These are phyloP conservation scores for Stachybotrys chlorohalonatus DNA, from an alignment of 2,329 filamentous ascomycete species.

Conservation along the genomic window DNA sequence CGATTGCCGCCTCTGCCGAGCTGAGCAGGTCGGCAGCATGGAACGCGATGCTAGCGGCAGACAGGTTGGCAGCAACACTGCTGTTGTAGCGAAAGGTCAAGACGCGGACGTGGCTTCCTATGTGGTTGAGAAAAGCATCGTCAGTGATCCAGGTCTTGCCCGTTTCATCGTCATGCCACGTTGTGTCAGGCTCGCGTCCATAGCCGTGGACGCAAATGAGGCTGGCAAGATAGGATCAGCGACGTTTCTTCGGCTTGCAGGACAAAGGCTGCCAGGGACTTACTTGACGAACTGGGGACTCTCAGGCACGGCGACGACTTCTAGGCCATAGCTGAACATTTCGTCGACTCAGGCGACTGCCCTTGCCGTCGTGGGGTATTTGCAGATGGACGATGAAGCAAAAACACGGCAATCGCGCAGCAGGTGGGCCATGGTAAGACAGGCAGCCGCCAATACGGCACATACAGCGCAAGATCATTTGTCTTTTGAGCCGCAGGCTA, in stretches of 20 bases:
- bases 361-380: too few species aligned
- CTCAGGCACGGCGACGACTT: slow-evolving; percentile 4
- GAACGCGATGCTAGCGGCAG: slow-evolving; percentile 11
- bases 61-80: slow-evolving; percentile 12
- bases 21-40: slow-evolving; percentile 12
- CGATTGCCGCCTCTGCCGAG: slow-evolving; percentile 7
- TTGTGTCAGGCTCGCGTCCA: slow-evolving; percentile 7
- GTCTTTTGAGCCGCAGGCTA: too few species aligned
- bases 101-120: slow-evolving; percentile 9
- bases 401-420: too few species aligned
- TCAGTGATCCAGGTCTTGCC: slow-evolving; percentile 16
- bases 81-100: slow-evolving; percentile 13
- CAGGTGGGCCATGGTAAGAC: too few species aligned
- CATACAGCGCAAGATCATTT: too few species aligned
- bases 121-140: slow-evolving; percentile 10
- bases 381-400: too few species aligned
- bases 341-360: not conserved
- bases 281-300: slow-evolving; percentile 4
- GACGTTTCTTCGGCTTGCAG: slow-evolving; percentile 7
- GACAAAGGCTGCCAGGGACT: not conserved
- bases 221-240: slow-evolving; percentile 1
- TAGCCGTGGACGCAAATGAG: slow-evolving; percentile 14
- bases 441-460: too few species aligned
- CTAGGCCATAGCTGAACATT: slow-evolving; percentile 1
- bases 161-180: slow-evolving; percentile 13